Evolutionary conservation across 306 rosid species (phyloP), one percentile per base, ranked within the genome.

Genomic region (Cicer bijugum): DNA sequence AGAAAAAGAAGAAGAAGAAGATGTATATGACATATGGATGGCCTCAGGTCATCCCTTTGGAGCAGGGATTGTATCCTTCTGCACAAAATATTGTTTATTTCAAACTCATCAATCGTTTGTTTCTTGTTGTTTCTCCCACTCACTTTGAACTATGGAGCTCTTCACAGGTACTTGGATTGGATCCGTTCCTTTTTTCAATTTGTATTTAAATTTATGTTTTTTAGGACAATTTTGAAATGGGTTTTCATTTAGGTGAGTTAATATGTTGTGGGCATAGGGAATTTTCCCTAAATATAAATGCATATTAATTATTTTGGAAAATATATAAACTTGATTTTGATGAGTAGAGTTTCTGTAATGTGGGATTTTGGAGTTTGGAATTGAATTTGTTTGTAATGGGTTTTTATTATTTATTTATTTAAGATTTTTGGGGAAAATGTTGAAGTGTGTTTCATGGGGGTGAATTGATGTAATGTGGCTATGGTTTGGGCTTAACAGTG

Each of bases 11-110:
- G 6, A 79, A 15, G 6, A 39, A 53, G 74, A 86, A 85, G 86
- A 92, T 94, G 98, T 89, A 91, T 84, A 88, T 91, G 97, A 86
- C 98, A n/a, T 94, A 94, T 80, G 98, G 98, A 74, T 94, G 98
- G 98, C 98, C 98, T 17, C 98, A 94, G 92, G 92, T 91, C 78
- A 88, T 94, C 82, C 97, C 96, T 65, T 86, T 94, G 0, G 95
- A 88, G 65, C 87, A 85, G 61, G 90, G 91, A 57, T 72, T 82
- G 1, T 85, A 78, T 65, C 89, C 97, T 19, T 91, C 98, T 74
- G 63, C 85, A 28, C 94, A 88, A 78, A 82, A 80, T 83, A 82
- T 94, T 80, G 78, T 94, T 12, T 94, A 84, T 83, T 90, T 94
- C 69, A 91, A 86, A 81, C 35, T 91, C 78, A 86, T 88, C 65